Evolutionary conservation across 352 stramenopile genomes (phyloP).

Genomic region (Thraustochytrium sp.): DNA sequence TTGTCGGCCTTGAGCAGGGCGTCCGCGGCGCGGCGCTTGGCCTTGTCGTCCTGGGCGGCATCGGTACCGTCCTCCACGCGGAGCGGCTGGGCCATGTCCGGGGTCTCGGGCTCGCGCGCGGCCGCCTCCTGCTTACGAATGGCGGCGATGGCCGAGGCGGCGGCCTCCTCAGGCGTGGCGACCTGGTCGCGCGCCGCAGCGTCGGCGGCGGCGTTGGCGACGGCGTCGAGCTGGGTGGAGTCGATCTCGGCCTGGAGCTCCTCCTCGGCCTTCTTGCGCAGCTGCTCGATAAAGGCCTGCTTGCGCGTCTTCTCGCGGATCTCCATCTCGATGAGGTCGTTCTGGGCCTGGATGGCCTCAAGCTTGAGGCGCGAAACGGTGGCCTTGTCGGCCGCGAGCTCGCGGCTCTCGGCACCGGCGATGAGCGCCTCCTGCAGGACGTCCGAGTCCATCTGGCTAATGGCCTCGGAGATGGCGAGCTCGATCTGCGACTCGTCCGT

Average conservation of each 20-base stretch:
- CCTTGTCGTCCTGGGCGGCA: slow-evolving; percentile 23
- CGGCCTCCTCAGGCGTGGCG: slow-evolving; percentile 6
- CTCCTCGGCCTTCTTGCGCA: slow-evolving; percentile 64
- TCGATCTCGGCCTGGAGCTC: slow-evolving; percentile 26
- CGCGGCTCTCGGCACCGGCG: slow-evolving; percentile 55
- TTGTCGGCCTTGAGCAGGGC: neutral
- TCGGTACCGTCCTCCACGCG: neutral
- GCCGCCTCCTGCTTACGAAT: neutral
- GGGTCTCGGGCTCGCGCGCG: neutral
- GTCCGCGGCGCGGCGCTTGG: neutral
- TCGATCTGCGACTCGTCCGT: slow-evolving; percentile 49
- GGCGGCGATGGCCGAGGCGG: neutral
- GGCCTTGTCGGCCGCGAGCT: slow-evolving; percentile 58
- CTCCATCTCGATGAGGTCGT: slow-evolving; percentile 79
- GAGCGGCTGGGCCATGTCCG: neutral
- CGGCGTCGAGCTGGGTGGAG: neutral
- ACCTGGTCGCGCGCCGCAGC: slow-evolving; percentile 18
- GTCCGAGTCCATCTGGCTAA: slow-evolving; percentile 65
- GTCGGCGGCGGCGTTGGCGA: neutral
- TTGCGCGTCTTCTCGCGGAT: slow-evolving; percentile 16
- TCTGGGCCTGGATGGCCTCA: slow-evolving; percentile 88
- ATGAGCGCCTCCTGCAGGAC: slow-evolving; percentile 73
- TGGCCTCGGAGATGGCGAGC: slow-evolving; percentile 54
- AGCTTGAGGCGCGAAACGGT: slow-evolving; percentile 65
- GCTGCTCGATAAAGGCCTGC: slow-evolving; percentile 66